Percentiles rank a stretch among this genome's conserved stretches.
phyloP scores from a whole-genome alignment of 208 protist genomes.

The Leishmania amazonensis region DNA sequence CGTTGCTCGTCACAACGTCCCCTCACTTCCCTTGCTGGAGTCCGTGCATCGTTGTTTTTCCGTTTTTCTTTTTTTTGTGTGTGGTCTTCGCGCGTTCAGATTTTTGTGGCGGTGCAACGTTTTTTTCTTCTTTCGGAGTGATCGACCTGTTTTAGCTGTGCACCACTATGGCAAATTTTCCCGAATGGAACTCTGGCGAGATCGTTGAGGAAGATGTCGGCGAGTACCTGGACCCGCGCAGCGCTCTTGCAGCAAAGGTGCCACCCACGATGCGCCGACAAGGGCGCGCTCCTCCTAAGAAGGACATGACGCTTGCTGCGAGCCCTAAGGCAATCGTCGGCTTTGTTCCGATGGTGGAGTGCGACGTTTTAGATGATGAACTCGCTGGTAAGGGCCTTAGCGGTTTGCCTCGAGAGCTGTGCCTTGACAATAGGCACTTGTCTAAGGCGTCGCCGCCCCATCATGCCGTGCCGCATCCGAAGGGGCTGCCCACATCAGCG shows the following conservation, averaged over 20 bases:
- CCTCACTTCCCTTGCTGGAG: no score
- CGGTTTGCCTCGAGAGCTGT: conserved; percentile 1
- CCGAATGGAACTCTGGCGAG: conserved; percentile 33
- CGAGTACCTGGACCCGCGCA: conserved; percentile 35
- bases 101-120: no score
- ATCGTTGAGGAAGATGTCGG: conserved; percentile 50
- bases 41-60: neutral
- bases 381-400: conserved; percentile 11
- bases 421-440: neutral
- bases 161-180: conserved; percentile 7
- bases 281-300: conserved; percentile 4
- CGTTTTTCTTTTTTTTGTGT: neutral
- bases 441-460: neutral
- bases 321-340: conserved; percentile 18
- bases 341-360: conserved; percentile 20
- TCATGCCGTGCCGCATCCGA: neutral
- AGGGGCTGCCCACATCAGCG: neutral
- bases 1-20: no score
- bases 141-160: neutral
- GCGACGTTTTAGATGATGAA: conserved; percentile 33
- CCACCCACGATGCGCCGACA: conserved; percentile 25
- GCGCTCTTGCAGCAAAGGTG: conserved; percentile 14
- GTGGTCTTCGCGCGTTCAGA: no score
- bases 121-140: neutral
- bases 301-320: neutral